These are phyloP conservation scores for Bretschneidera sinensis DNA, from an alignment of 345 rosid genomes.

Conservation along the genomic window DNA sequence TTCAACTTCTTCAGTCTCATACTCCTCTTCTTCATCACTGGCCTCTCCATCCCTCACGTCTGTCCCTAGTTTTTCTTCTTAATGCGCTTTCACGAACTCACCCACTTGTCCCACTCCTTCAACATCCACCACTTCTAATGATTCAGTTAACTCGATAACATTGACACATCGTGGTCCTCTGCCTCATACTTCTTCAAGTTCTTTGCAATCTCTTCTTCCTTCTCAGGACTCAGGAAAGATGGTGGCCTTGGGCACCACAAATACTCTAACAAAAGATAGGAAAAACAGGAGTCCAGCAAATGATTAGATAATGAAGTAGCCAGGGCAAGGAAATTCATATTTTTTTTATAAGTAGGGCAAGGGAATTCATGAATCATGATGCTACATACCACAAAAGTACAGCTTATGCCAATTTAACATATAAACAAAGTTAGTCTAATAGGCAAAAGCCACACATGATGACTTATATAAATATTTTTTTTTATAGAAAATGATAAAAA, in stretches of 20 bases:
- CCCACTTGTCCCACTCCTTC: constrained; percentile 5
- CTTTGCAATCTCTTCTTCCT: constrained; percentile 16
- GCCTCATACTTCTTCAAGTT: constrained; percentile 14
- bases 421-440: too few relatives aligned
- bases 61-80: neutral
- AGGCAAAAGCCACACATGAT: too few relatives aligned
- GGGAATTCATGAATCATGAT: too few relatives aligned
- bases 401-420: too few relatives aligned
- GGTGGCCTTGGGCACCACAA: constrained; percentile 25
- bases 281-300: neutral
- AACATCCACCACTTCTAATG: constrained; percentile 5
- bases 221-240: constrained; percentile 15
- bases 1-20: constrained; percentile 36
- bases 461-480: too few relatives aligned
- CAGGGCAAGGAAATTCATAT: too few relatives aligned
- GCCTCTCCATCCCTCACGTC: constrained; percentile 25
- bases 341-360: too few relatives aligned
- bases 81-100: constrained; percentile 6
- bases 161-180: constrained; percentile 15
- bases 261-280: constrained; percentile 8
- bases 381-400: too few relatives aligned
- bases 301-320: neutral
- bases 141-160: constrained; percentile 4
- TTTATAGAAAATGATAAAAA: too few relatives aligned
- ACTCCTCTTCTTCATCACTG: constrained; percentile 34